phyloP scores from a whole-genome alignment of 345 rosid species.

The Microthlaspi erraticum region DNA sequence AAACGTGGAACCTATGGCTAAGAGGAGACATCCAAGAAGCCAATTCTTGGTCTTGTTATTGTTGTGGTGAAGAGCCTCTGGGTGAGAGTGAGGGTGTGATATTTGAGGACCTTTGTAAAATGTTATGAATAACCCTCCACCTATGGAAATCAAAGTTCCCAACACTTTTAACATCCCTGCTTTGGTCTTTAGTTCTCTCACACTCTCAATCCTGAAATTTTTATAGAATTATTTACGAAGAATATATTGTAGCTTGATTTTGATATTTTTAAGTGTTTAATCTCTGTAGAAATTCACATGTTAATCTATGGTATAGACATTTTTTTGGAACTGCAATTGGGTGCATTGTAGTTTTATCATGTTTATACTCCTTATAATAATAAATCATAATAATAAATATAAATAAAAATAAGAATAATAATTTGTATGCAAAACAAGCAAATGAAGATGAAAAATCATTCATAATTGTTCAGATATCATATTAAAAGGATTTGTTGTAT shows the following conservation, averaged over 20 bases:
- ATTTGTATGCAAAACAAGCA: too few species aligned
- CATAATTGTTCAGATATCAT: too few species aligned
- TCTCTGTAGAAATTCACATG: not conserved
- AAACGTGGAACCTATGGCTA: conserved; percentile 28
- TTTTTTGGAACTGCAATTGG: not conserved
- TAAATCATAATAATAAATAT: too few species aligned
- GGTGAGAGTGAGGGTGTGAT: conserved; percentile 31
- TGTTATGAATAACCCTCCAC: conserved; percentile 60
- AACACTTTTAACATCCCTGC: conserved; percentile 58
- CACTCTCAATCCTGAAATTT: conserved; percentile 49
- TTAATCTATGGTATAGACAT: not conserved
- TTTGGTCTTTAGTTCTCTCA: conserved; percentile 44
- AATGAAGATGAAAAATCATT: too few species aligned
- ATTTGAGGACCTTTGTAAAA: conserved; percentile 61
- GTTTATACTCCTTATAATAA: too few species aligned
- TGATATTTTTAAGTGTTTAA: not conserved
- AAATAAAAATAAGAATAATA: too few species aligned
- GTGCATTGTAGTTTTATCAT: not conserved
- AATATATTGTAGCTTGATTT: not conserved
- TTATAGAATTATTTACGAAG: not conserved
- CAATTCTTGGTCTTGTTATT: conserved; percentile 19
- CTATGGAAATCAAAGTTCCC: conserved; percentile 58
- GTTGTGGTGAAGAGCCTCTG: conserved; percentile 15
- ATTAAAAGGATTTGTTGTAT: too few species aligned
- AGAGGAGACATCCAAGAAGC: conserved; percentile 27